Conservation (phyloP, 768 basidiomycete genomes). For the Lyophyllum semitale region DNA sequence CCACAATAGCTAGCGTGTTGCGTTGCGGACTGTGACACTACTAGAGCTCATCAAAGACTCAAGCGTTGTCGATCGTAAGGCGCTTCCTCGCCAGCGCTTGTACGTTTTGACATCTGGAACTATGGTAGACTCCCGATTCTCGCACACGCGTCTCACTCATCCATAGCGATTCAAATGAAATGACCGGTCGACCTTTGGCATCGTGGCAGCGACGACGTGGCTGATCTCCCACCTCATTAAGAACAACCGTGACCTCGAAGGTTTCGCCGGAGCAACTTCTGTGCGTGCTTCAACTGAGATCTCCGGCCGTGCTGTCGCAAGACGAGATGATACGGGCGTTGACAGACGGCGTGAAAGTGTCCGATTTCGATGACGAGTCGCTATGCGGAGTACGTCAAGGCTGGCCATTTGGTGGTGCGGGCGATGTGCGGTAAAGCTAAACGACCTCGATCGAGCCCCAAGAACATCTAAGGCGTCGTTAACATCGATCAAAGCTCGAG, state of each 20-base stretch:
- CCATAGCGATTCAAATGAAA: constrained; percentile 38
- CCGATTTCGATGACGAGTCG: constrained; percentile 33
- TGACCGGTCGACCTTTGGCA: constrained; percentile 21
- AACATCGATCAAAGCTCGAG: too few species aligned
- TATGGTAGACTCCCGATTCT: constrained; percentile 42
- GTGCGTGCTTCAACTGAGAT: constrained; percentile 32
- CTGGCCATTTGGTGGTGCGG: constrained; percentile 49
- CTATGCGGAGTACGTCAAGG: constrained; percentile 44
- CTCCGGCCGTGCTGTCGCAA: constrained; percentile 30
- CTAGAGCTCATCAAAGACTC: constrained; percentile 57
- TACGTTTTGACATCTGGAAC: constrained; percentile 2
- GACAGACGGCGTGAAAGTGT: constrained; percentile 32
- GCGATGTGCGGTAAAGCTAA: too few species aligned
- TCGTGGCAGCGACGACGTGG: too few species aligned
- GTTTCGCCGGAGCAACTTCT: constrained; percentile 40
- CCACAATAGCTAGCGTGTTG: too few species aligned
- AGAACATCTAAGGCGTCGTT: too few species aligned
- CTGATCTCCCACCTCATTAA: constrained; percentile 54
- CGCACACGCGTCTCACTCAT: constrained; percentile 72
- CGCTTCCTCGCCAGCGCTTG: not conserved
- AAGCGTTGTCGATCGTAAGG: constrained; percentile 66
- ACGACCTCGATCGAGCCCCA: too few species aligned
- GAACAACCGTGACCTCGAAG: constrained; percentile 38
- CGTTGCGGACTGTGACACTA: constrained; percentile 77
- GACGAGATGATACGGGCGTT: constrained; percentile 33